These are phyloP conservation scores for Thymus mandschuricus DNA, from an alignment of 257 asterid species.

Conservation along the genomic window DNA sequence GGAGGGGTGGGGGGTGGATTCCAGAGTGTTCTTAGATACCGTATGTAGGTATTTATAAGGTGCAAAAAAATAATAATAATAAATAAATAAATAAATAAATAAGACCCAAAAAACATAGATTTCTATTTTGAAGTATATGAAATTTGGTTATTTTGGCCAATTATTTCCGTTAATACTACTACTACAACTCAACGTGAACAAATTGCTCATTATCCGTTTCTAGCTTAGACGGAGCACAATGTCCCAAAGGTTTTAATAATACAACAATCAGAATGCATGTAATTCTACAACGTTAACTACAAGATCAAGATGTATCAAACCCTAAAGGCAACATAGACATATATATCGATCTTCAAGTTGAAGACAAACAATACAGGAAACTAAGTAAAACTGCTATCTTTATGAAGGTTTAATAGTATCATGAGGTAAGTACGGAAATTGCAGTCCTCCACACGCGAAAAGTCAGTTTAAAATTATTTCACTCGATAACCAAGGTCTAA, in stretches of 20 bases:
- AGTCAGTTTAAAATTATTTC: not conserved
- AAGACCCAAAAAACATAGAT: not conserved
- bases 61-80: not conserved
- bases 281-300: no score
- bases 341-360: not conserved
- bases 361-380: not conserved
- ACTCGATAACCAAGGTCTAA: not conserved
- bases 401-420: not conserved
- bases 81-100: no score
- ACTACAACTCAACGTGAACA: not conserved
- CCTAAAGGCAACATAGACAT: not conserved
- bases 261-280: no score
- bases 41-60: not conserved
- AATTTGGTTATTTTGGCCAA: not conserved
- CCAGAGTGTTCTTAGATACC: not conserved
- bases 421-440: not conserved
- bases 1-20: not conserved
- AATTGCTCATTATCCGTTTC: not conserved
- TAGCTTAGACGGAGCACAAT: not conserved
- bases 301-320: not conserved
- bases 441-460: not conserved
- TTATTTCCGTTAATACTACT: no score
- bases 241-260: not conserved
- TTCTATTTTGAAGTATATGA: not conserved
- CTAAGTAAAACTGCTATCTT: not conserved